Evolutionary conservation across 768 basidiomycete genomes (phyloP).

Genomic region (Boletellus emodensis): DNA sequence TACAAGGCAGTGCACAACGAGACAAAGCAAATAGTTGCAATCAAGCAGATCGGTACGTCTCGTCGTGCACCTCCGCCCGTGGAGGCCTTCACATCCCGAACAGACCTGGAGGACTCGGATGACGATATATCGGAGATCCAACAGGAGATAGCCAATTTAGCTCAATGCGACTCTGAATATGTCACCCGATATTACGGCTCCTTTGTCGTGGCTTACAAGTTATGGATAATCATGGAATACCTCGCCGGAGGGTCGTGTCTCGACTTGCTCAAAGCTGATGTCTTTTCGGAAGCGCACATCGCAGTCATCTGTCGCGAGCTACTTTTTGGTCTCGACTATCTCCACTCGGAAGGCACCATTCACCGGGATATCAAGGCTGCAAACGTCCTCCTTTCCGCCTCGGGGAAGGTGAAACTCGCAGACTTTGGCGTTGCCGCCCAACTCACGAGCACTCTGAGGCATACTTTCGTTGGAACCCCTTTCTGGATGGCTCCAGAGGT

Average conservation of each 20-base stretch:
- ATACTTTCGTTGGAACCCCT: slow-evolving; percentile 96
- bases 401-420: slow-evolving; percentile 93
- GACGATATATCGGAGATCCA: slow-evolving; percentile 99
- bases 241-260: slow-evolving; percentile 98
- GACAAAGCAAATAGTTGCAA: slow-evolving; percentile 91
- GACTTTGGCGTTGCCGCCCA: slow-evolving; percentile 99
- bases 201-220: slow-evolving; percentile 93
- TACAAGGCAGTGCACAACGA: slow-evolving; percentile 97
- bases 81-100: neutral
- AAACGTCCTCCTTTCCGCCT: slow-evolving; percentile 86
- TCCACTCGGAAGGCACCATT: slow-evolving; percentile 94
- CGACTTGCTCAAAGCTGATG: slow-evolving; percentile 88
- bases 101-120: slow-evolving; percentile 96
- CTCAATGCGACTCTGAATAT: slow-evolving; percentile 94
- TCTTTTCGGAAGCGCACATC: slow-evolving; percentile 90
- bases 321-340: slow-evolving; percentile 87
- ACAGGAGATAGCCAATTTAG: slow-evolving; percentile 94
- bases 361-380: slow-evolving; percentile 99
- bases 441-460: slow-evolving; percentile 87
- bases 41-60: slow-evolving; percentile 91
- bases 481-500: slow-evolving; percentile 99
- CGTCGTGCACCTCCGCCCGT: slow-evolving; percentile 7
- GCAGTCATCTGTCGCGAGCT: slow-evolving; percentile 94
- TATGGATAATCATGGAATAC: slow-evolving; percentile 99
- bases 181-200: slow-evolving; percentile 96